phyloP scores from a whole-genome alignment of 2,329 filamentous ascomycete species.

The Pezizomycotina sp. region DNA sequence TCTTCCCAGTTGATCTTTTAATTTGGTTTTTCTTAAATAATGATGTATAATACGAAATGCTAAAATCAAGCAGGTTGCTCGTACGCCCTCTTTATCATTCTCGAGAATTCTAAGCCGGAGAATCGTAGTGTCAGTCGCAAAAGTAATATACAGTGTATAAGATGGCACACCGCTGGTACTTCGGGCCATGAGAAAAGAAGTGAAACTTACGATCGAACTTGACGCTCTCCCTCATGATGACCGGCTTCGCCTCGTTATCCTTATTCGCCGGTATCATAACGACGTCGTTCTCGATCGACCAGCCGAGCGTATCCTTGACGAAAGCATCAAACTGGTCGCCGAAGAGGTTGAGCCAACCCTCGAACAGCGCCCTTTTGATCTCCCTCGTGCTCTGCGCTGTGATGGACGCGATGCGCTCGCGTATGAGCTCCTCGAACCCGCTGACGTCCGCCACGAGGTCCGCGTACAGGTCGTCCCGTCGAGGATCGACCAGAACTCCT shows the following conservation, averaged over 20 bases:
- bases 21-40: neutral
- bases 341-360: conserved; percentile 56
- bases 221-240: conserved; percentile 88
- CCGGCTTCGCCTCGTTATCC: conserved; percentile 93
- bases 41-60: neutral
- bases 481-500: conserved; percentile 79
- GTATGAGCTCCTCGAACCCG: conserved; percentile 88
- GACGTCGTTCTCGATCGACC: conserved; percentile 49
- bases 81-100: conserved; percentile 69
- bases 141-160: neutral
- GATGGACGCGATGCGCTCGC: conserved; percentile 73
- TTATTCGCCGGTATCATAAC: conserved; percentile 79
- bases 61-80: conserved; percentile 51
- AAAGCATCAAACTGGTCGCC: conserved; percentile 59
- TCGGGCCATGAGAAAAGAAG: conserved; percentile 1
- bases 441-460: conserved; percentile 87
- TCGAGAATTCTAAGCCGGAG: conserved; percentile 41
- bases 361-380: conserved; percentile 49
- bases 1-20: too few species aligned
- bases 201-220: conserved; percentile 52
- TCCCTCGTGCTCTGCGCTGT: conserved; percentile 67
- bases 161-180: neutral
- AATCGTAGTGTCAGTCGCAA: neutral
- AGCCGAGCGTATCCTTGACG: conserved; percentile 69
- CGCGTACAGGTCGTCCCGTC: conserved; percentile 92